Base-by-base conservation (phyloP, 2,329 filamentous ascomycete genomes). In the Leptographium wingfieldii region DNA sequence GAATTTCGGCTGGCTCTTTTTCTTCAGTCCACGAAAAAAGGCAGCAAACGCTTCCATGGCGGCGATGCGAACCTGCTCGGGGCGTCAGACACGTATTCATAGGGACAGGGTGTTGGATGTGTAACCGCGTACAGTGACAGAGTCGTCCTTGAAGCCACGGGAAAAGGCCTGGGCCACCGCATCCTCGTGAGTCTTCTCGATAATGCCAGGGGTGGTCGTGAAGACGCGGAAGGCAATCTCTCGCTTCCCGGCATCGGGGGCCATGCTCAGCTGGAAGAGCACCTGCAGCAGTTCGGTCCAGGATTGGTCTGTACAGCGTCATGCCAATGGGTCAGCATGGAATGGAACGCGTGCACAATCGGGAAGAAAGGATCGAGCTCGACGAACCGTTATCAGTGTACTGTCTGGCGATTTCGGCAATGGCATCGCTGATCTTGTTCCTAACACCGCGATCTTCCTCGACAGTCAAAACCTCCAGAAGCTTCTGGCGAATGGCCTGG, bases 371-470 rank as follows among this genome's bases (percentile, higher is more conserved):
- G 6, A 14, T 4, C 10, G 22, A 19, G 49, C 14, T 16, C 12
- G 60, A 76, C 85, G 72, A 80, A 95, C 90, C 86, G 69, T 88
- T 90, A 68, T 97, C 94, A 53, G 89, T 88, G 74, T 96, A 96
- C 76, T 99, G 91, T 68, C 94, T 85, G 53, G 92, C 94, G 62
- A 99, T 80, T 74, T 99, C 94, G 29, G 94, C 94, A 63, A 97
- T 88, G n/a, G 92, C 91, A 74, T 99, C 94, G 67, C 92, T 94
- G 70, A 97, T 88, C 74, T 99, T 99, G 76, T 96, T 94, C 68
- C 94, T 82, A 55, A 96, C 88, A 48, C 82, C 78, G 63, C 85
- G 81, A 63, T 88, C 82, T 27, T 82, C 77, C 75, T 97, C 94
- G 63, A 77, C 79, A 61, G 83, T 83, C 58, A 96, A 78, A 58